Conservation (phyloP, 495 filamentous ascomycete species). For the Physcia stellaris region DNA sequence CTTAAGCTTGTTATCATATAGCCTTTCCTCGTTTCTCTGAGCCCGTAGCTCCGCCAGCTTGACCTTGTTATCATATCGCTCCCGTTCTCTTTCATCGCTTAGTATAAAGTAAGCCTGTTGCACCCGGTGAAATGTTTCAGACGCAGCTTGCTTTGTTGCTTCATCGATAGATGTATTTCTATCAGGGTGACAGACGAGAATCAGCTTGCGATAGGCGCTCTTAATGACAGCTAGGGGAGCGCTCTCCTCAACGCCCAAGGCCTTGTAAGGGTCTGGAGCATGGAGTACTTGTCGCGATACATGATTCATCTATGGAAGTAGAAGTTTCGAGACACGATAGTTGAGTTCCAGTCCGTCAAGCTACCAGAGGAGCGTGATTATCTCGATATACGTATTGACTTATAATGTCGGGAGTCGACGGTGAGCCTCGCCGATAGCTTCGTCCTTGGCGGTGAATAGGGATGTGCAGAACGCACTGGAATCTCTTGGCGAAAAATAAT, state of each 20-base stretch:
- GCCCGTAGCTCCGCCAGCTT: conserved; percentile 45
- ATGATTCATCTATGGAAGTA: background rate
- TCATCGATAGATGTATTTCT: conserved; percentile 82
- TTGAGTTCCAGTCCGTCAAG: too few species aligned
- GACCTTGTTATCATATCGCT: conserved; percentile 65
- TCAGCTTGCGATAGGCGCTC: conserved; percentile 76
- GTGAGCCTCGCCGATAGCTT: too few species aligned
- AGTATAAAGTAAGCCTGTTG: conserved; percentile 89
- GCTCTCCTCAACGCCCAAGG: conserved; percentile 63
- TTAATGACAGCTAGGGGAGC: conserved; percentile 64
- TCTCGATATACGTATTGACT: too few species aligned
- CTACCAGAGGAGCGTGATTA: too few species aligned
- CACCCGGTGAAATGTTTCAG: conserved; percentile 81
- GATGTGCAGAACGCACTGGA: too few species aligned
- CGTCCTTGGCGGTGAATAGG: too few species aligned
- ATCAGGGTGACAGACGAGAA: conserved; percentile 88
- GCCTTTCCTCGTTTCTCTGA: conserved; percentile 33
- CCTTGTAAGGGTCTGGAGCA: conserved; percentile 71
- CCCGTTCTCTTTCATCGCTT: conserved; percentile 57
- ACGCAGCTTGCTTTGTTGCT: conserved; percentile 49
- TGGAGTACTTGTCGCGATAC: conserved; percentile 29
- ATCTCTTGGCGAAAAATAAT: too few species aligned
- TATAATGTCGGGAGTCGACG: too few species aligned
- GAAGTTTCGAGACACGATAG: too few species aligned
- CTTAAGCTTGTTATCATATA: too few species aligned